These are phyloP conservation scores for Cytospora leucostoma DNA, from an alignment of 2,329 filamentous ascomycete genomes.

Conservation along the genomic window DNA sequence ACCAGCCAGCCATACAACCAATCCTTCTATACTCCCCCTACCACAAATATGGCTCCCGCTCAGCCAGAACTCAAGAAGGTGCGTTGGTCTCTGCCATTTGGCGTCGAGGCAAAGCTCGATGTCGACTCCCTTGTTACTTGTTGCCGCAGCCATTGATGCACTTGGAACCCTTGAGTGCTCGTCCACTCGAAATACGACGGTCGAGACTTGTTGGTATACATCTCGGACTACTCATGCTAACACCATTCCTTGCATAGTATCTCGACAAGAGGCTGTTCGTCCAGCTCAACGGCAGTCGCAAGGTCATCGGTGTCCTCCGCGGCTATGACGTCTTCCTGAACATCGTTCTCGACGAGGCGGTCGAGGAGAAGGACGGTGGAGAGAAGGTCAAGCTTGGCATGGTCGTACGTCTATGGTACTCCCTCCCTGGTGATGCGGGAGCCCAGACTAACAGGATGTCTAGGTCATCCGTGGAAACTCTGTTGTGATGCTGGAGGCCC, in stretches of 20 bases:
- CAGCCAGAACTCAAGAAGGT: constrained; percentile 99
- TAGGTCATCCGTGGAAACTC: constrained; percentile 96
- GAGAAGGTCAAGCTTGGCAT: constrained; percentile 91
- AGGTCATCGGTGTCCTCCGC: constrained; percentile 90
- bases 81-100: constrained; percentile 25
- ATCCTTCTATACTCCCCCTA: not conserved
- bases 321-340: constrained; percentile 99
- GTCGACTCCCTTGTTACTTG: not conserved
- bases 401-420: constrained; percentile 64
- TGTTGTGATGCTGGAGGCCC: constrained; percentile 93
- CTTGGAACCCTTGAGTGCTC: constrained; percentile 1
- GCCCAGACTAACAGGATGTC: not conserved
- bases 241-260: constrained; percentile 61
- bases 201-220: not conserved
- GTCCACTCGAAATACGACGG: not conserved
- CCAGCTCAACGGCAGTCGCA: constrained; percentile 95
- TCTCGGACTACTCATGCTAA: constrained; percentile 9
- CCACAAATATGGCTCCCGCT: constrained; percentile 85
- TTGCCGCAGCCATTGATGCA: constrained; percentile 8
- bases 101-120: not conserved
- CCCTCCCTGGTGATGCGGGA: not conserved
- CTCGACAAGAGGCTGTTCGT: constrained; percentile 99
- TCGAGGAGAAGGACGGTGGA: constrained; percentile 89
- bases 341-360: constrained; percentile 94
- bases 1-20: constrained; percentile 11